These are phyloP conservation scores for Diversispora epigaea DNA, from an alignment of 192 early-diverging fungal genomes.

Conservation along the genomic window DNA sequence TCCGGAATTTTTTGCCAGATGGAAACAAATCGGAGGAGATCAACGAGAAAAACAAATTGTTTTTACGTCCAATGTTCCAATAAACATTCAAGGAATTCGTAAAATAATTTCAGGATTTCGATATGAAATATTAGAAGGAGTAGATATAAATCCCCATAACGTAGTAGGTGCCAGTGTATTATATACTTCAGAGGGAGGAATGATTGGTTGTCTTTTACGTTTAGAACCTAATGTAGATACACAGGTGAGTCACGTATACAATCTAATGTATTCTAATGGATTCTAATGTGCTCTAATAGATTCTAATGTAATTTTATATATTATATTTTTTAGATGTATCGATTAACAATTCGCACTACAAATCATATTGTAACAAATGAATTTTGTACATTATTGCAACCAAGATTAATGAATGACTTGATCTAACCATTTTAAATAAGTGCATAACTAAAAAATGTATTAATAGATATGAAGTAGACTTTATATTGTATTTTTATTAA, in stretches of 20 bases:
- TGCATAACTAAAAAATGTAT: not conserved
- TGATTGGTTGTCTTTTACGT: conserved; percentile 88
- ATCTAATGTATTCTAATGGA: not conserved
- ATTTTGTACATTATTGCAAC: conserved; percentile 19
- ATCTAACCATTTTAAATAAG: not conserved
- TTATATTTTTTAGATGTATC: conserved; percentile 64
- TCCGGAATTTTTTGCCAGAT: conserved; percentile 82
- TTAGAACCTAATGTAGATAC: conserved; percentile 84
- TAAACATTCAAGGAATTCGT: conserved; percentile 55
- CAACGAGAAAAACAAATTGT: conserved; percentile 79
- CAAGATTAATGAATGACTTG: not conserved
- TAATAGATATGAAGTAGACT: too few species aligned
- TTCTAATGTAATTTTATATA: not conserved
- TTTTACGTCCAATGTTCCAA: conserved; percentile 49
- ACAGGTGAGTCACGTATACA: conserved; percentile 51
- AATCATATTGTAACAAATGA: conserved; percentile 72
- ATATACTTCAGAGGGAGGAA: conserved; percentile 67
- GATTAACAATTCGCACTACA: conserved; percentile 87
- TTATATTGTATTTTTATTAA: too few species aligned
- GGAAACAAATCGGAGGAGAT: conserved; percentile 93
- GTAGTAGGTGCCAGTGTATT: conserved; percentile 89
- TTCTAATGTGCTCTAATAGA: not conserved
- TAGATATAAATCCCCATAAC: conserved; percentile 89
- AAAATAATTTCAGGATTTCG: conserved; percentile 65
- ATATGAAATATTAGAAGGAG: conserved; percentile 74